Evolutionary conservation across 768 basidiomycete genomes (phyloP), one percentile per base, ranked within the genome.

Genomic region (Pulveroboletus sp.): DNA sequence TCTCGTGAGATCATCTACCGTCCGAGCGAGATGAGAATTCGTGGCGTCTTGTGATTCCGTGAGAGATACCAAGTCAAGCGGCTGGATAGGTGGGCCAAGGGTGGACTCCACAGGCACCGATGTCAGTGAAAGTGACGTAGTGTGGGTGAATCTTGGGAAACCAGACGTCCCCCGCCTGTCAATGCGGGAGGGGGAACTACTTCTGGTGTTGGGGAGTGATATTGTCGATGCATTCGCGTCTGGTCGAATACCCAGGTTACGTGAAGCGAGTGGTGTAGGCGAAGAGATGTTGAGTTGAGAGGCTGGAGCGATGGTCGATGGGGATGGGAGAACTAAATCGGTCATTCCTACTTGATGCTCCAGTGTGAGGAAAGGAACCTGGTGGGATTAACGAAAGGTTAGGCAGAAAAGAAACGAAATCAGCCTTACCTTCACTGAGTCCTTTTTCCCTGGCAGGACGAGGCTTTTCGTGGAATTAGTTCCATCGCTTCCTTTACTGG

Each of bases 291-390:
- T 73, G 14, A 60, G 63, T 39, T 73, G 74, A 31, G 66, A 66
- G 49, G 54, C 71, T 53, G 69, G 71, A 27, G 66, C 63, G 18
- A 65, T 69, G 27, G 67, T 74, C 32, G 77, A 81, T 8, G 86
- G 87, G 11, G 89, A 89, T 1, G 89, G 86, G 6, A 89, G 86
- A 17, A 88, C 69, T 21, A 90, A 69, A 57, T 89, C 87, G 12
- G 75, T 57, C 66, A 83, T 80, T 30, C 83, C 85, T 15, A 85
- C 66, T 57, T 82, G 82, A 59, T 88, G 82, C 45, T 86, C 86
- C 1, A 82, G 82, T 17, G 83, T 79, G 18, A 86, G 70, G 11
- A 78, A 78, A 0, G 86, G 84, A 38, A 84, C 78, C 85, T 87
- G 50, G 5, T 7, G 14, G 41, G 32, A 43, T 56, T 8, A 44